These are phyloP conservation scores for Chlamydomonas sphaeroides DNA, from an alignment of 139 green algal species.

Conservation along the genomic window DNA sequence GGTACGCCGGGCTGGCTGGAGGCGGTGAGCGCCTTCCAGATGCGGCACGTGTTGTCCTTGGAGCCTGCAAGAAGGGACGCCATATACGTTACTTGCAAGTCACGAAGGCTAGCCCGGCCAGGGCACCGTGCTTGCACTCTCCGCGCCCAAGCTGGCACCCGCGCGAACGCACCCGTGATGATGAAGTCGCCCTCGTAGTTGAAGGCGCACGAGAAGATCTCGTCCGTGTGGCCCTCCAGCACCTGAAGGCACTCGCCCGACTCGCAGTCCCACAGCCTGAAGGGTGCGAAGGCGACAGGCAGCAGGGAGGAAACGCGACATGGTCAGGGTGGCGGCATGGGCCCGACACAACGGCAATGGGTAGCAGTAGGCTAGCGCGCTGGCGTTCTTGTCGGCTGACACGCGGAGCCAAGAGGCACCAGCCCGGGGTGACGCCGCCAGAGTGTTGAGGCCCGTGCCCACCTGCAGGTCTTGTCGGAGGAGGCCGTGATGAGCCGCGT, in stretches of 20 bases:
- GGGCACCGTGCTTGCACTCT: too few species aligned
- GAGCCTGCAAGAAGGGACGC: conserved; percentile 49
- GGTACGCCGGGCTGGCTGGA: conserved; percentile 28
- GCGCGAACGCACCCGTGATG: conserved; percentile 70
- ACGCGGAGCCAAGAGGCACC: too few species aligned
- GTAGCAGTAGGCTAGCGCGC: too few species aligned
- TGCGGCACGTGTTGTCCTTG: conserved; percentile 83
- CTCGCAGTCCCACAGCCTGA: conserved; percentile 49
- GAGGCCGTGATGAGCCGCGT: conserved; percentile 71
- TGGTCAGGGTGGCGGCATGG: too few species aligned
- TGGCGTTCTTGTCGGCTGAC: too few species aligned
- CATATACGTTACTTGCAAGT: too few species aligned
- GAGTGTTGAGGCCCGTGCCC: too few species aligned
- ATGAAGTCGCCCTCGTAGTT: conserved; percentile 85
- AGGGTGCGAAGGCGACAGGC: not conserved
- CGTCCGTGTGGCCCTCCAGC: conserved; percentile 78
- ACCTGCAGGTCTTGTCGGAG: conserved; percentile 68
- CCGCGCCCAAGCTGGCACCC: too few species aligned
- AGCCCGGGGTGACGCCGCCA: too few species aligned
- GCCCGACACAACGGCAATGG: not conserved
- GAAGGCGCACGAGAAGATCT: conserved; percentile 82
- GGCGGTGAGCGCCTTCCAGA: conserved; percentile 68
- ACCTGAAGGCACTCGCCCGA: conserved; percentile 66
- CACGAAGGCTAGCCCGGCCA: too few species aligned
- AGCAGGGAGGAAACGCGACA: too few species aligned